phyloP scores from a whole-genome alignment of 2,329 filamentous ascomycete species.

The Tolypocladium capitatum region DNA sequence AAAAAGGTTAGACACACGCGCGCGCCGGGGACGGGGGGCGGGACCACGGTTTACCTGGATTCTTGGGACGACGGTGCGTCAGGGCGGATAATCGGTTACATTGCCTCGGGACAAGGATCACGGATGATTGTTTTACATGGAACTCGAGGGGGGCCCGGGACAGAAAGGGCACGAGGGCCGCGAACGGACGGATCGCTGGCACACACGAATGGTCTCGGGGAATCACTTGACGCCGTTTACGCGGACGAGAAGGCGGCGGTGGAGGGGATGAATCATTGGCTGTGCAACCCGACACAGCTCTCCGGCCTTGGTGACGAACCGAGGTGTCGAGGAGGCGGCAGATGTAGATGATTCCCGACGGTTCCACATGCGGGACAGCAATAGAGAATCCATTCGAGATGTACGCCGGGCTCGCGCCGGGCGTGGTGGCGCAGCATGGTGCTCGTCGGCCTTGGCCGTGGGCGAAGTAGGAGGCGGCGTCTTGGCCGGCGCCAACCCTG shows the following conservation, averaged over 20 bases:
- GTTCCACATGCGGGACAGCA: not conserved
- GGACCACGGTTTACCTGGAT: not conserved
- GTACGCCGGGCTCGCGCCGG: not conserved
- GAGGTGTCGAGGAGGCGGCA: not conserved
- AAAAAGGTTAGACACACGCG: not conserved
- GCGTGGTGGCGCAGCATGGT: not conserved
- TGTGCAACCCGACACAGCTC: not conserved
- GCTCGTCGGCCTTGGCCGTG: not conserved
- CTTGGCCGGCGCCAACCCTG: not conserved
- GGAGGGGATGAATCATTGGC: not conserved
- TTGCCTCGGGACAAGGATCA: not conserved
- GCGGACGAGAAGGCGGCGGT: not conserved
- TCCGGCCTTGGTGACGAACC: not conserved
- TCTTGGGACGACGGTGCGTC: not conserved
- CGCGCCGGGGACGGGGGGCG: no score
- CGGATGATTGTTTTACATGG: not conserved
- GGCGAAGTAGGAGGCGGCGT: not conserved
- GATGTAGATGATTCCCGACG: not conserved
- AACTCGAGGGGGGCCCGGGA: not conserved
- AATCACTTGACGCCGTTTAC: not conserved
- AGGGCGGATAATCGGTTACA: not conserved
- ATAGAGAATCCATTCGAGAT: not conserved
- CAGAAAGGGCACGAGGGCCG: not conserved
- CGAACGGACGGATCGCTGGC: not conserved
- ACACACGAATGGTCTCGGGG: not conserved